Base-by-base conservation (phyloP, 2,329 filamentous ascomycete genomes). In the Penicillium sp. region DNA sequence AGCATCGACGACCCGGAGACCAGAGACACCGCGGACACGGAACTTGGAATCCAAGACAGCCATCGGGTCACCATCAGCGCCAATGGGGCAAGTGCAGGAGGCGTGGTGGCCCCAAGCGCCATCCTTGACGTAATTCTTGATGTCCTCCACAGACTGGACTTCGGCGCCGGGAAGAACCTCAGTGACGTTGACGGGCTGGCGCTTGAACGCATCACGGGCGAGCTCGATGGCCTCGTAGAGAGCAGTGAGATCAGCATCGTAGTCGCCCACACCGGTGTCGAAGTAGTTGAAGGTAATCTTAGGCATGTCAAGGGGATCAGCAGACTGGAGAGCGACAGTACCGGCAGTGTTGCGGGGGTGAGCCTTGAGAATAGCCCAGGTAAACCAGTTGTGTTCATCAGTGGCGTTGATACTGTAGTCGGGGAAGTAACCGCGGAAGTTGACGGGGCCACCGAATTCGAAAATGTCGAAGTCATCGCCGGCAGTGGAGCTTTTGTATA, bases 321-420 rank as follows among this genome's bases (percentile, higher is more conserved):
- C 73, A 0, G 83, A 86, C 14, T 76, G 76, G 5, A 91, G 80
- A 3, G 71, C 79, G 5, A 91, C 86, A 1, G 78, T 81, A 10
- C 88, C 88, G 5, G 80, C 82, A 1, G 70, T 71, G 67, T 90
- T 88, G 50, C 83, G 81, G 0, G 85, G 80, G 64, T 88, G 85
- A 0, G 82, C 80, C 71, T 88, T 87, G 51, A 90, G 51, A 73
- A 77, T 7, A 57, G 64, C 72, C 79, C 79, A 81, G 12, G 75
- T 73, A 51, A 67, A 69, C 73, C 75, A 80, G 58, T 78, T 74
- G 42, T 70, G 63, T 4, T 56, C 56, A 37, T 75, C 75, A 2
- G 73, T 73, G 43, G 79, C 74, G 1, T 70, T 67, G 3, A 78
- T 72, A 3, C 77, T 73, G 59, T 80, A 76, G 25, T 74, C 65